phyloP scores from a whole-genome alignment of 768 basidiomycete genomes.

The Suillus lakei region DNA sequence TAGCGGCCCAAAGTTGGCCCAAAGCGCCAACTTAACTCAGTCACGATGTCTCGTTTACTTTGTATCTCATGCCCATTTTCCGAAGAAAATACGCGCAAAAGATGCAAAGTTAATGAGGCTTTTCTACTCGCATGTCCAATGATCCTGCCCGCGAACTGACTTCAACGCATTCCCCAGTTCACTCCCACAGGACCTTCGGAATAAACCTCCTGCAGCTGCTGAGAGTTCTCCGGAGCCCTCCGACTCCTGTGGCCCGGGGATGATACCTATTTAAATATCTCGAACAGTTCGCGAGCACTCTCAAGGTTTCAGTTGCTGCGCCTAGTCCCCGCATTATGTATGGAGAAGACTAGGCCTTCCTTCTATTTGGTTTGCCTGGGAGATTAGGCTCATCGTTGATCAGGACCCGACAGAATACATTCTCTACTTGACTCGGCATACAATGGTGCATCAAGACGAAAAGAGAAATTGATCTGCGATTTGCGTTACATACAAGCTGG shows the following conservation, averaged over 20 bases:
- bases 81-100: not conserved
- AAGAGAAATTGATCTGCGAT: not conserved
- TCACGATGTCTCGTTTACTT: too few relatives aligned
- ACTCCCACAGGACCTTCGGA: not conserved
- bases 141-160: not conserved
- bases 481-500: not conserved
- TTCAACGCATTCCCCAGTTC: not conserved
- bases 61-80: not conserved
- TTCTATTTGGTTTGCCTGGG: not conserved
- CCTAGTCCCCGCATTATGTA: not conserved
- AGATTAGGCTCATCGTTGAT: not conserved
- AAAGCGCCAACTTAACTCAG: too few relatives aligned
- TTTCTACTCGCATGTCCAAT: not conserved
- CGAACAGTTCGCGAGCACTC: not conserved
- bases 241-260: not conserved
- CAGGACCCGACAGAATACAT: not conserved
- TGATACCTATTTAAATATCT: not conserved
- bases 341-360: not conserved
- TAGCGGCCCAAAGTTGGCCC: too few relatives aligned
- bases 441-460: not conserved
- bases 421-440: not conserved
- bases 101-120: not conserved
- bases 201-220: not conserved
- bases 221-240: not conserved
- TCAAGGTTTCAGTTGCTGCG: not conserved